phyloP scores from a whole-genome alignment of 1,139 yeast genomes.

The Diutina mesorugosa region DNA sequence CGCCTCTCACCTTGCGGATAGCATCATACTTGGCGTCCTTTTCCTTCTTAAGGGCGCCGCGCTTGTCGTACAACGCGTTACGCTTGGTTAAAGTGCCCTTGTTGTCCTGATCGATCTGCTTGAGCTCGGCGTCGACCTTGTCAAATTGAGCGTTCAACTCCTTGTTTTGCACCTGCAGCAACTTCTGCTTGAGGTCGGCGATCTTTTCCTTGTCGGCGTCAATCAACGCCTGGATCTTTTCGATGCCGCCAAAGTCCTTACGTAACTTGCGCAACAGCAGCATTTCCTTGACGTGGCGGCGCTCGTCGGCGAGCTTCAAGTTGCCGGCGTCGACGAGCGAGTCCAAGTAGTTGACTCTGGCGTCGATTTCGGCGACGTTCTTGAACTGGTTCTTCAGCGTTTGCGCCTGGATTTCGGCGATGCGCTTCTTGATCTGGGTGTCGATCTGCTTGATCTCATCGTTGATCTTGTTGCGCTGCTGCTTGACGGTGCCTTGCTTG shows the following conservation, averaged over 20 bases:
- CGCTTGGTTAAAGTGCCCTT: conserved; percentile 58
- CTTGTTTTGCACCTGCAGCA: conserved; percentile 52
- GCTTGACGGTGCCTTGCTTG: conserved; percentile 62
- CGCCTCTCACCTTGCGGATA: conserved; percentile 53
- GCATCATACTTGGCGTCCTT: conserved; percentile 57
- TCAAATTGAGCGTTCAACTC: conserved; percentile 51
- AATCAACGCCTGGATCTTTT: conserved; percentile 64
- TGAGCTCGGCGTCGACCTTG: conserved; percentile 48
- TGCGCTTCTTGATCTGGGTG: conserved; percentile 60
- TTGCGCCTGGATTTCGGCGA: conserved; percentile 58
- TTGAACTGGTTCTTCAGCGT: conserved; percentile 64
- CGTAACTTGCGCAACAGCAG: conserved; percentile 69
- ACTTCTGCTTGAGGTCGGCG: conserved; percentile 58
- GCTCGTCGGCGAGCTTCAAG: conserved; percentile 85
- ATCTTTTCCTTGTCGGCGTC: conserved; percentile 74
- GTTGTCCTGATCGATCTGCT: conserved; percentile 44
- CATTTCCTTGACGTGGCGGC: conserved; percentile 76
- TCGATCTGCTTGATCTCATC: conserved; percentile 70
- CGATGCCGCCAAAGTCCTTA: conserved; percentile 67
- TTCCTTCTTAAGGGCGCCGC: conserved; percentile 55
- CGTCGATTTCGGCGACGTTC: conserved; percentile 67
- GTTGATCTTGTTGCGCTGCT: conserved; percentile 52
- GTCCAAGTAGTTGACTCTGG: conserved; percentile 59
- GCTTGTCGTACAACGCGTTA: conserved; percentile 47
- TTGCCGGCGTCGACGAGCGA: conserved; percentile 66